Conservation (phyloP, 2,329 filamentous ascomycete genomes). For the Pseudogymnoascus sp. region DNA sequence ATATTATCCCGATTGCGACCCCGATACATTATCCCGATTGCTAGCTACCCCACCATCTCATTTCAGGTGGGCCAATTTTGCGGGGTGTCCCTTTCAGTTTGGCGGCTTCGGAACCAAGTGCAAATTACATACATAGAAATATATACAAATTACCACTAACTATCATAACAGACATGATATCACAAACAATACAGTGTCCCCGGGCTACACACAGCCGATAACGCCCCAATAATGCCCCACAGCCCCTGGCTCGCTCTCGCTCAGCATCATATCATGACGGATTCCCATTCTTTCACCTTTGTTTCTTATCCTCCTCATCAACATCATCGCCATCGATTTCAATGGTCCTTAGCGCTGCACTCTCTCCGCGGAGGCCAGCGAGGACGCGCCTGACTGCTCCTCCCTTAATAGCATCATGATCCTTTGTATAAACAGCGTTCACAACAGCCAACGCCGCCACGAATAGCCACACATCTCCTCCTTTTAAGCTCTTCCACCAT, state of each 20-base stretch:
- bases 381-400: constrained; percentile 23
- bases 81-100: not conserved
- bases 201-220: not conserved
- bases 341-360: constrained; percentile 9
- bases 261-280: not conserved
- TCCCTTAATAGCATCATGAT: constrained; percentile 22
- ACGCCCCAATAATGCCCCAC: not conserved
- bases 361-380: constrained; percentile 25
- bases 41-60: not conserved
- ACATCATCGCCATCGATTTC: not conserved
- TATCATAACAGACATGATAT: not conserved
- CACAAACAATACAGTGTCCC: not conserved
- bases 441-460: constrained; percentile 70
- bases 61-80: not conserved
- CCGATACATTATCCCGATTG: not conserved
- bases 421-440: constrained; percentile 50
- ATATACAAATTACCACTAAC: not conserved
- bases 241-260: not conserved
- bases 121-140: not conserved
- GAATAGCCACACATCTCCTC: constrained; percentile 80
- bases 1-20: no score
- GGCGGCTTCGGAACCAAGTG: not conserved
- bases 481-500: constrained; percentile 76
- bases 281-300: not conserved
- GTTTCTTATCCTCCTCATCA: constrained; percentile 2